These are phyloP conservation scores for Hanseniaspora hatyaiensis DNA, from an alignment of 805 yeast genomes.

Conservation along the genomic window DNA sequence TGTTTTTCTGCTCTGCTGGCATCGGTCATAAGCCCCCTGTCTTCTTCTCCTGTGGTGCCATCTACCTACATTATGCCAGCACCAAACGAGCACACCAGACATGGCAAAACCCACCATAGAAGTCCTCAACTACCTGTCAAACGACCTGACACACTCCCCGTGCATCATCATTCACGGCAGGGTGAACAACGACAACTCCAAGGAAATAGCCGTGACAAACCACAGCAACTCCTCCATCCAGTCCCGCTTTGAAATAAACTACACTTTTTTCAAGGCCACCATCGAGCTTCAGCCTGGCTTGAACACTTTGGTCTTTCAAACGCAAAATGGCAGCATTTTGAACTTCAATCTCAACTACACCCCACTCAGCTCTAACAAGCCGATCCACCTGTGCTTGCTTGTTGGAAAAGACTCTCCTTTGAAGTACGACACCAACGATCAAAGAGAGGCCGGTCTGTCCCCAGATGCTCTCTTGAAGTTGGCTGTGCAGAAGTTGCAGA, in stretches of 20 bases:
- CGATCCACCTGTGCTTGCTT: conserved; percentile 68
- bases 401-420: conserved; percentile 67
- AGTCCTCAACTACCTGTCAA: conserved; percentile 29
- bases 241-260: conserved; percentile 54
- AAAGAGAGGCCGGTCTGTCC: conserved; percentile 28
- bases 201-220: not conserved
- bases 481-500: conserved; percentile 62
- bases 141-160: conserved; percentile 37
- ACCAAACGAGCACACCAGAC: too few species aligned
- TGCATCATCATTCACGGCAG: conserved; percentile 41
- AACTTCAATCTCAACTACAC: conserved; percentile 36
- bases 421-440: conserved; percentile 45
- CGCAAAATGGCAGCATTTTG: conserved; percentile 30
- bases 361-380: conserved; percentile 54
- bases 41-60: too few species aligned
- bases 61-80: too few species aligned
- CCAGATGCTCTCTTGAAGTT: conserved; percentile 60
- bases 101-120: conserved; percentile 15
- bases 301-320: conserved; percentile 43
- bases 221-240: conserved; percentile 35
- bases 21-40: too few species aligned
- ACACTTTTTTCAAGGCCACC: conserved; percentile 62
- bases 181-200: conserved; percentile 27
- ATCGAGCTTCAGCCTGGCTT: conserved; percentile 60
- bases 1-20: too few species aligned